phyloP scores from a whole-genome alignment of 2,329 filamentous ascomycete genomes.

The Sclerotinia trifoliorum region DNA sequence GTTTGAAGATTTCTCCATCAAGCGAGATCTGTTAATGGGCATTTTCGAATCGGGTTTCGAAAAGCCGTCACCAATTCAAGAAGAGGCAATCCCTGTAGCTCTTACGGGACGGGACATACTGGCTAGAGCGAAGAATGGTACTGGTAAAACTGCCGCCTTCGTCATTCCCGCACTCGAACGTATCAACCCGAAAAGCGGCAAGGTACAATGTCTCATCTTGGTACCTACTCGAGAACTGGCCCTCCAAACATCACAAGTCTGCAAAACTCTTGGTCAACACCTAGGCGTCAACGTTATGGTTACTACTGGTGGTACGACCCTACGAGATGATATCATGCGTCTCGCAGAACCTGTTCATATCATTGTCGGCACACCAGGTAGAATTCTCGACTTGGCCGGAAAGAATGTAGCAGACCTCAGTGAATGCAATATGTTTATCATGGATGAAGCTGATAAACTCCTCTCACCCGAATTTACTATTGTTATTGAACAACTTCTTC shows the following conservation, averaged over 20 bases:
- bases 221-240: conserved; percentile 96
- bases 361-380: conserved; percentile 92
- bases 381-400: conserved; percentile 92
- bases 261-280: conserved; percentile 97
- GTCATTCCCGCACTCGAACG: conserved; percentile 93
- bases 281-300: conserved; percentile 99
- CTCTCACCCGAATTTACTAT: conserved; percentile 95
- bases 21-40: conserved; percentile 94
- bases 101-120: conserved; percentile 93
- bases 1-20: conserved; percentile 95
- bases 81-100: conserved; percentile 97
- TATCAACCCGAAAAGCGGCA: conserved; percentile 94
- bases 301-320: conserved; percentile 89
- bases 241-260: conserved; percentile 97
- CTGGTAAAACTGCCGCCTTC: conserved; percentile 96
- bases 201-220: conserved; percentile 94
- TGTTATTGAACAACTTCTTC: conserved; percentile 91
- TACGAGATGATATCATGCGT: conserved; percentile 96
- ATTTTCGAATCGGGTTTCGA: conserved; percentile 99
- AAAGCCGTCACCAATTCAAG: conserved; percentile 97
- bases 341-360: conserved; percentile 94
- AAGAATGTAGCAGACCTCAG: conserved; percentile 96
- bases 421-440: conserved; percentile 96
- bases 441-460: conserved; percentile 99
- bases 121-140: conserved; percentile 96